These are phyloP conservation scores for Tetracladium setigerum DNA, from an alignment of 495 filamentous ascomycete species.

Conservation along the genomic window DNA sequence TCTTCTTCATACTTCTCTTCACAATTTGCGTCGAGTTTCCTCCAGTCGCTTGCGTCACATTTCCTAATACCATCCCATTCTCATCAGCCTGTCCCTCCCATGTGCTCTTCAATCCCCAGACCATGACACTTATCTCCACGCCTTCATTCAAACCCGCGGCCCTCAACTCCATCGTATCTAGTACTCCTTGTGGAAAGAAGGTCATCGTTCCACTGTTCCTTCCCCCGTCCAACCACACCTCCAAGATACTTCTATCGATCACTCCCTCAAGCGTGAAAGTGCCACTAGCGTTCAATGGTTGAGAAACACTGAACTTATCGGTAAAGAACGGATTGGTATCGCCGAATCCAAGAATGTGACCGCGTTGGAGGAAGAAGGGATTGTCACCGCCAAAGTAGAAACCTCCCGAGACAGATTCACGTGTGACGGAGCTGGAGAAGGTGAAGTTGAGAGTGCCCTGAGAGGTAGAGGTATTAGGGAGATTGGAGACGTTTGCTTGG, in stretches of 20 bases:
- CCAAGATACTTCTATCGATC: constrained; percentile 42
- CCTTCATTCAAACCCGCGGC: constrained; percentile 29
- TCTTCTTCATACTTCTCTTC: constrained; percentile 1
- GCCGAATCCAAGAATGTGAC: constrained; percentile 30
- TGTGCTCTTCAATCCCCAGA: constrained; percentile 35
- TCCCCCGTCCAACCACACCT: constrained; percentile 41
- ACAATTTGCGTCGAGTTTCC: constrained; percentile 12
- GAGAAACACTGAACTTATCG: constrained; percentile 34
- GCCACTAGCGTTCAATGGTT: constrained; percentile 25
- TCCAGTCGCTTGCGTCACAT: constrained; percentile 1
- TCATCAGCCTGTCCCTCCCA: constrained; percentile 25
- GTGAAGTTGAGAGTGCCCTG: constrained; percentile 40
- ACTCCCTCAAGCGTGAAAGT: constrained; percentile 32
- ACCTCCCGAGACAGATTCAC: constrained; percentile 38
- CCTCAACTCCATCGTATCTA: constrained; percentile 32
- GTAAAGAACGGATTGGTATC: constrained; percentile 39
- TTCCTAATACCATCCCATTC: constrained; percentile 18
- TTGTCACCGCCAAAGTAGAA: constrained; percentile 37
- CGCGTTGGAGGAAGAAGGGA: constrained; percentile 39
- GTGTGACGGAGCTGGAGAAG: constrained; percentile 37
- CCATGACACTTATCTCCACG: constrained; percentile 28
- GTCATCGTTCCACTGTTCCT: constrained; percentile 33
- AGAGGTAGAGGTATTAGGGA: constrained; percentile 26
- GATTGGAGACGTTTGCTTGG: constrained; percentile 33
- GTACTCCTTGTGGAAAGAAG: constrained; percentile 34